These are phyloP conservation scores for Chaetomium fimeti DNA, from an alignment of 495 filamentous ascomycete genomes.

Conservation along the genomic window DNA sequence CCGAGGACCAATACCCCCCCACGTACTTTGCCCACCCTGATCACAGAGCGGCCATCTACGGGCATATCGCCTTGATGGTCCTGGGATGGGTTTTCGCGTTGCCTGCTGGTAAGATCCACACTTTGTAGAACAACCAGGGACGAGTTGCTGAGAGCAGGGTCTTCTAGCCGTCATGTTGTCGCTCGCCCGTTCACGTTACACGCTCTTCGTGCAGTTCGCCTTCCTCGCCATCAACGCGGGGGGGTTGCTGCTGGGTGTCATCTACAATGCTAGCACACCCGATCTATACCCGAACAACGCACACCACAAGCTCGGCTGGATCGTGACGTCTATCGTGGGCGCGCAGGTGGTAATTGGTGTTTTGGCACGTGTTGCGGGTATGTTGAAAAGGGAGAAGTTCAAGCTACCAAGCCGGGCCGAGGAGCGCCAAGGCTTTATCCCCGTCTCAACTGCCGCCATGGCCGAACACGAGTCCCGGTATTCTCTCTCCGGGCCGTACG, in stretches of 20 bases:
- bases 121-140: not conserved
- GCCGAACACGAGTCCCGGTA: conserved; percentile 55
- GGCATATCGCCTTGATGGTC: conserved; percentile 78
- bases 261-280: conserved; percentile 81
- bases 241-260: conserved; percentile 66
- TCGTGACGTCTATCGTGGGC: conserved; percentile 67
- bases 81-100: conserved; percentile 80
- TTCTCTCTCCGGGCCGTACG: conserved; percentile 43
- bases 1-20: conserved; percentile 45
- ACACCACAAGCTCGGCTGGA: conserved; percentile 89
- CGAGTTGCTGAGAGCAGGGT: not conserved
- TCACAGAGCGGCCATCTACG: conserved; percentile 64
- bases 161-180: conserved; percentile 81
- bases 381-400: conserved; percentile 25
- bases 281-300: conserved; percentile 87
- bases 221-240: conserved; percentile 73
- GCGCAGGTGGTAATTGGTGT: conserved; percentile 69
- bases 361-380: conserved; percentile 52
- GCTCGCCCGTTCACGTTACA: conserved; percentile 72
- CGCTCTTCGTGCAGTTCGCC: conserved; percentile 67
- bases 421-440: conserved; percentile 58
- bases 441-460: conserved; percentile 66
- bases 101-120: conserved; percentile 63
- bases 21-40: conserved; percentile 78
- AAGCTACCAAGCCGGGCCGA: conserved; percentile 29